Percentiles rank a stretch among this genome's conserved stretches.
Conservation (phyloP, 1,139 yeast species). For the Hemisphaericaspora xylofermentans region DNA sequence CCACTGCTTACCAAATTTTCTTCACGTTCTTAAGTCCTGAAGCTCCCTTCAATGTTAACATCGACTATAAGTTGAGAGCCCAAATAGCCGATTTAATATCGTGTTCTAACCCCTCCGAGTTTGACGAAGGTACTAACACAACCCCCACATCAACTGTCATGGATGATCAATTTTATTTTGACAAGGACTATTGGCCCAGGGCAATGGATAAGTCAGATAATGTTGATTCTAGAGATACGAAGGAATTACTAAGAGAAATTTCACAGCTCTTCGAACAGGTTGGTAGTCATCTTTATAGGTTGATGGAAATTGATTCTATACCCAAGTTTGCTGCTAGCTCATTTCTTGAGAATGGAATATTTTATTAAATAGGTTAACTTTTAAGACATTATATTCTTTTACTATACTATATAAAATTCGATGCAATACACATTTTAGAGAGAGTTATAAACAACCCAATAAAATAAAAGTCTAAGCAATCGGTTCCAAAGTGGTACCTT, state of each 20-base stretch:
- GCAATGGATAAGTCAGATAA: background rate
- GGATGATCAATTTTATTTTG: too few species aligned
- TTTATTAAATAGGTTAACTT: background rate
- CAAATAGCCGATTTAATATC: conserved; percentile 48
- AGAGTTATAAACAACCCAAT: conserved; percentile 20
- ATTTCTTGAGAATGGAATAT: background rate
- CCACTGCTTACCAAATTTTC: conserved; percentile 62
- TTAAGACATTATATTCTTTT: background rate
- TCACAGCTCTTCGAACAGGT: conserved; percentile 9
- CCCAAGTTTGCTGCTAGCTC: conserved; percentile 52
- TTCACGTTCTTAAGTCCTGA: conserved; percentile 67
- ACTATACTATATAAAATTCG: too few species aligned
- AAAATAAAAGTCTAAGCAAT: conserved; percentile 27
- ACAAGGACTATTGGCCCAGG: background rate
- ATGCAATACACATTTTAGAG: conserved; percentile 5
- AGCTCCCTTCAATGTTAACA: conserved; percentile 71
- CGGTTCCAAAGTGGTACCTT: conserved; percentile 88
- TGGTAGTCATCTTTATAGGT: conserved; percentile 42
- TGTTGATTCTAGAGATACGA: background rate
- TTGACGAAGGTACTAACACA: background rate
- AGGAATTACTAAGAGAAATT: background rate
- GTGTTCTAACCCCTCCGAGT: conserved; percentile 6
- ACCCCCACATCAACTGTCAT: background rate
- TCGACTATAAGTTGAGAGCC: conserved; percentile 57
- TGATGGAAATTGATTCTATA: conserved; percentile 74